Evolutionary conservation across 805 yeast species (phyloP).

Genomic region (Yarrowia yakushimensis): DNA sequence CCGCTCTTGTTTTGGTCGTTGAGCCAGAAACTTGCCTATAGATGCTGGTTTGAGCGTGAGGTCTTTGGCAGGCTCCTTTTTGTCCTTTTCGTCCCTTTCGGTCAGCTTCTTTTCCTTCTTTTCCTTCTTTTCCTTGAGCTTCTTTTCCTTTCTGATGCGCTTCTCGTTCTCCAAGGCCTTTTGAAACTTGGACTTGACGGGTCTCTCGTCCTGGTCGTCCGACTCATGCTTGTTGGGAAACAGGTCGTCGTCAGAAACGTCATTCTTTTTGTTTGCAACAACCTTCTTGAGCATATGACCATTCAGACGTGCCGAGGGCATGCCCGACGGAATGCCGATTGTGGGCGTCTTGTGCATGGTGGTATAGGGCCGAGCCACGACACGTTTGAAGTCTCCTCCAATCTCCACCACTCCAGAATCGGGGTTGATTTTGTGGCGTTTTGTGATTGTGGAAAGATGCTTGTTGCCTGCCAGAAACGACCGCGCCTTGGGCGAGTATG

Average conservation of each 20-base stretch:
- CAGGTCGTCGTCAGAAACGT: background rate
- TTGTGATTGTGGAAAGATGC: background rate
- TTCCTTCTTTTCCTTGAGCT: background rate
- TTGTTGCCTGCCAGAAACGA: background rate
- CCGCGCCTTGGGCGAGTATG: background rate
- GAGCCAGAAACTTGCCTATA: background rate
- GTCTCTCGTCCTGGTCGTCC: background rate
- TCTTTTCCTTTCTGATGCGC: background rate
- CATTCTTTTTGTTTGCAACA: background rate
- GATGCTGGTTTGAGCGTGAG: background rate
- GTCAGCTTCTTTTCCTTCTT: background rate
- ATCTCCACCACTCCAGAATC: background rate
- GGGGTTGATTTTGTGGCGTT: background rate
- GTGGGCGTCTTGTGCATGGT: background rate
- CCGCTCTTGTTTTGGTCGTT: background rate
- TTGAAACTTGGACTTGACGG: background rate
- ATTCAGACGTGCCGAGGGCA: background rate
- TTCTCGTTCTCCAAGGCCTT: background rate
- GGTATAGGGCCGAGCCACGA: background rate
- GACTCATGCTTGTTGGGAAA: background rate
- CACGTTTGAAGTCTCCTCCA: background rate
- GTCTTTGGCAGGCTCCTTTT: too few relatives aligned
- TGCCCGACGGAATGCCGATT: background rate
- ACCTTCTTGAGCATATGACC: background rate
- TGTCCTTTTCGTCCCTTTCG: background rate